These are phyloP conservation scores for Aspergillus sp. DNA, from an alignment of 2,329 filamentous ascomycete genomes.

Conservation along the genomic window DNA sequence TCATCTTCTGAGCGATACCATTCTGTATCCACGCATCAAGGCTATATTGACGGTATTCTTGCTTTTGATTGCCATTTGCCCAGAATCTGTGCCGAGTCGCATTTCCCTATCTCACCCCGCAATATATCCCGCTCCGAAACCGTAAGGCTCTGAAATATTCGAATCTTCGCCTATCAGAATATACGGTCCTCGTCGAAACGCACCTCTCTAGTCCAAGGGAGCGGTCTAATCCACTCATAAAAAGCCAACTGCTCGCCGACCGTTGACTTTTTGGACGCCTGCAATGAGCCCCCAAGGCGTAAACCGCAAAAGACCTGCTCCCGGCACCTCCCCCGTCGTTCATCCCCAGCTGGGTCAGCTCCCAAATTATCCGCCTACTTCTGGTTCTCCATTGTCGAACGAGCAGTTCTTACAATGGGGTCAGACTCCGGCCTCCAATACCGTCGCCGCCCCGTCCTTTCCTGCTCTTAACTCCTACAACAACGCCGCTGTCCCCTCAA, in stretches of 20 bases:
- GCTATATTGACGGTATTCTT: slow-evolving; percentile 24
- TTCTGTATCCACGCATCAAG: slow-evolving; percentile 3
- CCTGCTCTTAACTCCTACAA: slow-evolving; percentile 47
- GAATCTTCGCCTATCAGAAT: neutral
- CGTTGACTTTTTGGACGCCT: slow-evolving; percentile 19
- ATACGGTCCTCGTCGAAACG: neutral
- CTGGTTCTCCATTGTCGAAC: slow-evolving; percentile 51
- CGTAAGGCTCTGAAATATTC: neutral
- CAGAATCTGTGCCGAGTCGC: slow-evolving; percentile 16
- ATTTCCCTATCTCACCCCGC: slow-evolving; percentile 12
- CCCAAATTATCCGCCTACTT: slow-evolving; percentile 51
- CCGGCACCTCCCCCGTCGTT: slow-evolving; percentile 69
- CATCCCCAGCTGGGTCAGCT: slow-evolving; percentile 60
- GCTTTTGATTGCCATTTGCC: slow-evolving; percentile 8
- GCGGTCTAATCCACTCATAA: neutral
- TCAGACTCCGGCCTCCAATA: slow-evolving; percentile 44
- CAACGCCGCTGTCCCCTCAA: slow-evolving; percentile 39
- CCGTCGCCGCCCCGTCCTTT: slow-evolving; percentile 36
- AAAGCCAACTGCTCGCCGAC: slow-evolving; percentile 12
- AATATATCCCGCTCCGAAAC: slow-evolving; percentile 13
- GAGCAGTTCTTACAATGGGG: slow-evolving; percentile 62
- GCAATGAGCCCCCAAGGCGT: slow-evolving; percentile 48
- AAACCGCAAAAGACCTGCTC: slow-evolving; percentile 73
- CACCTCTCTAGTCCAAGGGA: neutral
- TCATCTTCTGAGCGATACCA: slow-evolving; percentile 13